Evolutionary conservation across 2,329 filamentous ascomycete species (phyloP).

Genomic region (Allantophomopsis cytisporea): DNA sequence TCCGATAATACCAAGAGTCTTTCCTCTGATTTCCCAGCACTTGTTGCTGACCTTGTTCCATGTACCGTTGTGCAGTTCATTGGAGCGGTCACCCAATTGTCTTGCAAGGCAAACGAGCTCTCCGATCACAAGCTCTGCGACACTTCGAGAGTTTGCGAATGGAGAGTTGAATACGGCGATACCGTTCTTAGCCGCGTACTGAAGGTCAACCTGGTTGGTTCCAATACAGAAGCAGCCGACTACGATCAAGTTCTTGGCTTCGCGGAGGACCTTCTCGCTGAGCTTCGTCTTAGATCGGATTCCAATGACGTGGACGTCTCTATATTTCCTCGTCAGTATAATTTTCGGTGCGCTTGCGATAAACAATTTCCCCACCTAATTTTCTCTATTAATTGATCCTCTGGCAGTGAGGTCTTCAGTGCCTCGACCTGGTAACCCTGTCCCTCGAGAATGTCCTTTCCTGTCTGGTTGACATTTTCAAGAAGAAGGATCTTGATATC

Average conservation of each 20-base stretch:
- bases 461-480: conserved; percentile 91
- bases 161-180: conserved; percentile 99
- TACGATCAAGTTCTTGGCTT: conserved; percentile 90
- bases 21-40: conserved; percentile 97
- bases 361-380: conserved; percentile 50
- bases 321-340: conserved; percentile 22
- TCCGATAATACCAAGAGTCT: conserved; percentile 88
- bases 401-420: conserved; percentile 76
- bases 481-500: conserved; percentile 94
- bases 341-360: conserved; percentile 1
- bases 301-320: conserved; percentile 91
- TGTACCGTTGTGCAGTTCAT: conserved; percentile 82
- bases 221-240: conserved; percentile 98
- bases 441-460: conserved; percentile 63
- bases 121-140: conserved; percentile 88
- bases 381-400: conserved; percentile 92
- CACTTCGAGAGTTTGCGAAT: conserved; percentile 93
- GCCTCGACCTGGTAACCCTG: conserved; percentile 96
- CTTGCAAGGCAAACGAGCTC: conserved; percentile 88
- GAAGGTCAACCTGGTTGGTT: conserved; percentile 86
- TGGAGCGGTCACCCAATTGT: conserved; percentile 85
- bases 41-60: conserved; percentile 98
- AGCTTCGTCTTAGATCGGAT: conserved; percentile 98
- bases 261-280: conserved; percentile 67
- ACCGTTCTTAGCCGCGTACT: conserved; percentile 69